Evolutionary conservation across 768 basidiomycete genomes (phyloP).

Genomic region (Psilocybe subaeruginosa): DNA sequence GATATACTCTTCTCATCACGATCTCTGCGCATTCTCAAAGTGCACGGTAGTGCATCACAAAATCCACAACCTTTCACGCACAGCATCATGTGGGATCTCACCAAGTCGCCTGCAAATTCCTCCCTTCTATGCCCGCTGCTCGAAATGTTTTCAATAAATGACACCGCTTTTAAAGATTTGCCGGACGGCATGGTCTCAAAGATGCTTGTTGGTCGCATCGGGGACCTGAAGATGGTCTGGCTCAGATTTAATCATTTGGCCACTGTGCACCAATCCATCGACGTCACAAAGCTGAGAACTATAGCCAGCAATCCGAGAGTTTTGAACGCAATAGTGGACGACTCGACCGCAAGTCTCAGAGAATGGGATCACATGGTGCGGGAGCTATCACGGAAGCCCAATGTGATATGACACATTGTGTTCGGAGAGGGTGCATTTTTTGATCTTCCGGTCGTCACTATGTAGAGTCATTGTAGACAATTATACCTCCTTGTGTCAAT

Average conservation of each 20-base stretch:
- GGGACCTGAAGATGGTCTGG: not conserved
- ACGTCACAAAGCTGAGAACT: not conserved
- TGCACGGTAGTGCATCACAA: not conserved
- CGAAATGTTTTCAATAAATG: not conserved
- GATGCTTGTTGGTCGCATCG: not conserved
- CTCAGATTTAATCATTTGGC: not conserved
- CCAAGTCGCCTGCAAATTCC: not conserved
- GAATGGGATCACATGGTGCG: not conserved
- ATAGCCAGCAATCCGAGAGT: not conserved
- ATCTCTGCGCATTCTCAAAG: not conserved
- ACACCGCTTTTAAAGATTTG: not conserved
- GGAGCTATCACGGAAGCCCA: too few species aligned
- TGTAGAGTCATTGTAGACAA: too few species aligned
- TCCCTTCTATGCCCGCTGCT: not conserved
- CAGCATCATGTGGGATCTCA: not conserved
- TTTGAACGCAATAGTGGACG: not conserved
- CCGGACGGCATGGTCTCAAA: not conserved
- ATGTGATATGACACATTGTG: too few species aligned
- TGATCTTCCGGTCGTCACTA: too few species aligned
- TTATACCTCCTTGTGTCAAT: too few species aligned
- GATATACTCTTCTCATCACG: not conserved
- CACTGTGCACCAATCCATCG: not conserved
- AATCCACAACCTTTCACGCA: conserved; percentile 1
- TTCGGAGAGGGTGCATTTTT: too few species aligned
- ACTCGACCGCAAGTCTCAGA: not conserved